phyloP scores from a whole-genome alignment of 2,329 filamentous ascomycete species.

The Lecanicillium sp. region DNA sequence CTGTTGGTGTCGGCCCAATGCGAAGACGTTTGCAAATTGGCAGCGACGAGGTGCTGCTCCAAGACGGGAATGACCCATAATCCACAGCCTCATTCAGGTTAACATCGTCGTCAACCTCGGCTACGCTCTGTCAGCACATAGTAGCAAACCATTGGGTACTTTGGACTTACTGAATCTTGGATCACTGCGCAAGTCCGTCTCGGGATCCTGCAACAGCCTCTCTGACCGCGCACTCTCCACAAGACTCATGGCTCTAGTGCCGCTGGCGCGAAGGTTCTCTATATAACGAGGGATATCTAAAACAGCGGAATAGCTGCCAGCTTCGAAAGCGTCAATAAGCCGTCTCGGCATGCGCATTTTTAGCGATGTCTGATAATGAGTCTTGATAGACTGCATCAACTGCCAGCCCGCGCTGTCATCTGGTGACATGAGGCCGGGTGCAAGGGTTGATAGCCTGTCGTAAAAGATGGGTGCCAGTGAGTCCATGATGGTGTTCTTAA shows the following conservation, averaged over 20 bases:
- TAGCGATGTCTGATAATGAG: constrained; percentile 38
- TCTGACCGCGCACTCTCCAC: constrained; percentile 41
- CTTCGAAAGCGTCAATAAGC: constrained; percentile 38
- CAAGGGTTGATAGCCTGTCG: constrained; percentile 44
- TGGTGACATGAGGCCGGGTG: constrained; percentile 30
- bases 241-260: constrained; percentile 42
- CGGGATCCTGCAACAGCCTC: constrained; percentile 31
- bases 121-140: constrained; percentile 19
- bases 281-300: constrained; percentile 37
- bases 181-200: constrained; percentile 33
- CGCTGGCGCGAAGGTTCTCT: constrained; percentile 36
- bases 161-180: constrained; percentile 35
- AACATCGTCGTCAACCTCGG: constrained; percentile 29
- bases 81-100: constrained; percentile 37
- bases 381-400: constrained; percentile 32
- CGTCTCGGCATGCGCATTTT: constrained; percentile 34
- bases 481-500: constrained; percentile 51
- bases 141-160: too few species aligned
- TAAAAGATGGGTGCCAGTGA: constrained; percentile 45
- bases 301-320: constrained; percentile 42
- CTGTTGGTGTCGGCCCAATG: constrained; percentile 43
- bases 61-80: constrained; percentile 42
- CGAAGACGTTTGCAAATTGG: constrained; percentile 36
- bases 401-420: constrained; percentile 23
- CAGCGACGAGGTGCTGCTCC: constrained; percentile 27